Conservation (phyloP, 2,329 filamentous ascomycete genomes). For the Fusarium sp. region DNA sequence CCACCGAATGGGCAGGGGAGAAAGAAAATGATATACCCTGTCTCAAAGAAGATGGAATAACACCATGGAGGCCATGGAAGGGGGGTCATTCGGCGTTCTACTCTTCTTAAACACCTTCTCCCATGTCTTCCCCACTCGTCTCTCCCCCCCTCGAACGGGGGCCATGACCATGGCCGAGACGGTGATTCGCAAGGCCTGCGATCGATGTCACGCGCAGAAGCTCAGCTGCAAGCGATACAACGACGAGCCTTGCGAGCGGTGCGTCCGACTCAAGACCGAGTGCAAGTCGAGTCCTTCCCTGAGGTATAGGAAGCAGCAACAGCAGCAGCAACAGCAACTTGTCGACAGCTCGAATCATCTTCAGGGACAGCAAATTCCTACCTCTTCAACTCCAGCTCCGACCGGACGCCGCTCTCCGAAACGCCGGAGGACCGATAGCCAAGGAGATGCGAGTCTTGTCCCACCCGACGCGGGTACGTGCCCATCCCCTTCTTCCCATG, state of each 20-base stretch:
- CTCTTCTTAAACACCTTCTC: conserved; percentile 47
- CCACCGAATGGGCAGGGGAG: background rate
- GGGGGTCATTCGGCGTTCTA: conserved; percentile 15
- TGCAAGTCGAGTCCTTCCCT: conserved; percentile 60
- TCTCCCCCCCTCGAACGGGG: conserved; percentile 30
- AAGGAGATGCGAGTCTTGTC: conserved; percentile 47
- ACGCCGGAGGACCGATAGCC: conserved; percentile 50
- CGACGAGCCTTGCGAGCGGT: conserved; percentile 57
- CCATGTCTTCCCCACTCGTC: conserved; percentile 44
- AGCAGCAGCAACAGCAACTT: conserved; percentile 36
- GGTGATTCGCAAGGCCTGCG: conserved; percentile 58
- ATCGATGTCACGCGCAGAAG: conserved; percentile 61
- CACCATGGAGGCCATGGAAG: background rate
- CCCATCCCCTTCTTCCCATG: conserved; percentile 10
- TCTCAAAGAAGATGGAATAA: background rate
- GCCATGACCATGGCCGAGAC: conserved; percentile 53
- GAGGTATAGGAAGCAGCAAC: conserved; percentile 52
- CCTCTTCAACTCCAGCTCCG: conserved; percentile 20
- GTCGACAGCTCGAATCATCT: conserved; percentile 13
- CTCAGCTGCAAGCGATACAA: conserved; percentile 58
- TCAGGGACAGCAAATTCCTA: conserved; percentile 24
- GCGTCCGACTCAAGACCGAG: conserved; percentile 54
- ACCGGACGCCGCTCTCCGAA: conserved; percentile 51
- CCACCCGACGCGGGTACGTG: conserved; percentile 53
- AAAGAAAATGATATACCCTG: background rate